phyloP scores from a whole-genome alignment of 164 flowering plant species.

The Paratinospora sagittata region DNA sequence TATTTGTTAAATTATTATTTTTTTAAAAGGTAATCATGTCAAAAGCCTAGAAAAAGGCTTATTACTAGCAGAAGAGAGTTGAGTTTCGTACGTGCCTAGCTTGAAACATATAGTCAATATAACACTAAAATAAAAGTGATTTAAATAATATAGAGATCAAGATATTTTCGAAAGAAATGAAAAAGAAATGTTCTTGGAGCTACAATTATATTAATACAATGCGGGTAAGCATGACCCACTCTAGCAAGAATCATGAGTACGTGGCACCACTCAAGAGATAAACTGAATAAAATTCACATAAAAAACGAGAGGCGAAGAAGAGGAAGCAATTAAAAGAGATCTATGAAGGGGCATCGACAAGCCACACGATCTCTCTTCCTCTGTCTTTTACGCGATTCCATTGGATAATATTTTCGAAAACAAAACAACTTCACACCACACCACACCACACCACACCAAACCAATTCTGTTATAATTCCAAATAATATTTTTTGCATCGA shows the following conservation, averaged over 20 bases:
- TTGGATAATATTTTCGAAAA: constrained; percentile 16
- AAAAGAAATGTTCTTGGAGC: no score
- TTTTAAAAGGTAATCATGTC: no score
- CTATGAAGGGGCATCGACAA: constrained; percentile 21
- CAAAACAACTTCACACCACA: no score
- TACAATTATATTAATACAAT: no score
- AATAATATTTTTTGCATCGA: not conserved
- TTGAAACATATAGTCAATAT: no score
- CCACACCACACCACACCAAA: constrained; percentile 7
- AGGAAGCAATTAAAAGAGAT: constrained; percentile 9
- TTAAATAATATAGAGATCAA: no score
- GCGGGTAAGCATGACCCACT: not conserved
- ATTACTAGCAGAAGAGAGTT: no score
- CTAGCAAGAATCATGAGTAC: not conserved
- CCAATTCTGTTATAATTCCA: not conserved
- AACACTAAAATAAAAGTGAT: no score
- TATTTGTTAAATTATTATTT: no score
- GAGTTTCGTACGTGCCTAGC: no score
- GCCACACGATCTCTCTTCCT: constrained; percentile 34
- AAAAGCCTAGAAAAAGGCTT: no score
- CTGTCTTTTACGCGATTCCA: constrained; percentile 11
- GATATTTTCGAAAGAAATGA: no score
- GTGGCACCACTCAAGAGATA: not conserved
- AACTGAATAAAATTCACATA: not conserved
- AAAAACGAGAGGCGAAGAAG: constrained; percentile 32